A percentile compares a stretch with the other conserved stretches of the same genome.
Conservation (phyloP, 176 grass and related monocot species). For the Secale cereale region DNA sequence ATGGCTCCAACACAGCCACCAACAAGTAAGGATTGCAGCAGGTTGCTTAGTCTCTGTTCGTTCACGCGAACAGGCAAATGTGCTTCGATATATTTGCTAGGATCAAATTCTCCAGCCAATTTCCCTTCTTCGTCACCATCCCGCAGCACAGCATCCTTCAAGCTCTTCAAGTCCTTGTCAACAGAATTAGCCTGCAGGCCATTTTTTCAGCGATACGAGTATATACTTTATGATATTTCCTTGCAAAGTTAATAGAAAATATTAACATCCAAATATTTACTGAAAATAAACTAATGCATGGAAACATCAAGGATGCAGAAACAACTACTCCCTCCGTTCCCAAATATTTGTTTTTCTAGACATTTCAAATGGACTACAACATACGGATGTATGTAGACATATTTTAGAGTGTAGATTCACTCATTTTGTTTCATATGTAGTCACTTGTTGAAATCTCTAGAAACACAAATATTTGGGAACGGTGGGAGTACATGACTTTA, state of each 20-base stretch:
- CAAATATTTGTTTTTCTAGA: too few species aligned
- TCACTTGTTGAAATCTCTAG: too few species aligned
- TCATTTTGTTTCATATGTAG: too few species aligned
- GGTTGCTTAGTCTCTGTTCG: constrained; percentile 87
- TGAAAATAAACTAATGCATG: neutral
- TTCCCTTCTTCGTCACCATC: constrained; percentile 27
- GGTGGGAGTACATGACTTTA: neutral
- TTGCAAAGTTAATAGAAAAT: neutral
- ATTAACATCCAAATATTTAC: neutral
- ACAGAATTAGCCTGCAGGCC: constrained; percentile 45
- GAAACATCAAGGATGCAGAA: neutral
- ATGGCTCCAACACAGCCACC: constrained; percentile 76
- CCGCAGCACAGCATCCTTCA: constrained; percentile 71
- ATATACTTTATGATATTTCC: neutral
- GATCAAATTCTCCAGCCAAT: constrained; percentile 50
- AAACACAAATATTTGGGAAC: too few species aligned
- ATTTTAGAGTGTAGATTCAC: too few species aligned
- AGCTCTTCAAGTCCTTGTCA: constrained; percentile 59
- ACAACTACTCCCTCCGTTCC: too few species aligned
- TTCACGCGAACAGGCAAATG: constrained; percentile 89
- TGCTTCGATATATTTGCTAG: constrained; percentile 68
- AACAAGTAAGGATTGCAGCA: constrained; percentile 77
- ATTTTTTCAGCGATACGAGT: neutral
- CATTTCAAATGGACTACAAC: too few species aligned
- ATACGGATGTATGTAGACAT: too few species aligned